Base-by-base conservation (phyloP, 306 rosid genomes). In the Glycine latifolia region DNA sequence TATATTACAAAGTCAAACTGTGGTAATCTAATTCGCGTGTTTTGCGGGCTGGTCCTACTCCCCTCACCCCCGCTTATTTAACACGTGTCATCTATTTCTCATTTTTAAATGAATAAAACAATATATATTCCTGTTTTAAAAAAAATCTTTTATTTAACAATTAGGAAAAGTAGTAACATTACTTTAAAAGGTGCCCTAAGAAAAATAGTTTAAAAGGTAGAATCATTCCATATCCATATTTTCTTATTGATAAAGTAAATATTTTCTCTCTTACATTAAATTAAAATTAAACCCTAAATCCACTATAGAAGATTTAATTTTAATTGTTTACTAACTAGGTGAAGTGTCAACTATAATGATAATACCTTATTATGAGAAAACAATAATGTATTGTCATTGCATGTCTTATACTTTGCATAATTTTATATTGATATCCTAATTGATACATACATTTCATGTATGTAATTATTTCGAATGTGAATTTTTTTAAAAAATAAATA, bases 21-120 rank as follows among this genome's bases (percentile, higher is more conserved):
- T 15, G 5, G 41, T 62, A 63, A 76, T 61, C 46, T 7, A 26
- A 11, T n/a, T 66, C 7, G 61, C 85, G 76, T 74, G 80, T 55
- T 81, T 63, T 75, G 60, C 60, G 76, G 75, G 44, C 20, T n/a
- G n/a, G n/a, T n/a, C n/a, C n/a, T n/a, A n/a, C n/a, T n/a, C n/a
- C n/a, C n/a, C n/a, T n/a, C n/a, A 63, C 53, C 14, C 1, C 4
- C 5, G 14, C 13, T 6, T 2, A n/a, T 4, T n/a, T 37, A 73
- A 14, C n/a, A 54, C 37, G 14, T 71, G 44, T 4, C 11, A 9
- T 1, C 5, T 69, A 48, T 69, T 20, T 46, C 4, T 2, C n/a
- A 44, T 68, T 68, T 44, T 66, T 7, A 8, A 39, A 14, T 39
- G 35, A 11, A 63, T 35, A 10, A 5, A 10, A 20, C 20, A 20